Conservation (phyloP, 345 rosid genomes). For the Brassica cretica region DNA sequence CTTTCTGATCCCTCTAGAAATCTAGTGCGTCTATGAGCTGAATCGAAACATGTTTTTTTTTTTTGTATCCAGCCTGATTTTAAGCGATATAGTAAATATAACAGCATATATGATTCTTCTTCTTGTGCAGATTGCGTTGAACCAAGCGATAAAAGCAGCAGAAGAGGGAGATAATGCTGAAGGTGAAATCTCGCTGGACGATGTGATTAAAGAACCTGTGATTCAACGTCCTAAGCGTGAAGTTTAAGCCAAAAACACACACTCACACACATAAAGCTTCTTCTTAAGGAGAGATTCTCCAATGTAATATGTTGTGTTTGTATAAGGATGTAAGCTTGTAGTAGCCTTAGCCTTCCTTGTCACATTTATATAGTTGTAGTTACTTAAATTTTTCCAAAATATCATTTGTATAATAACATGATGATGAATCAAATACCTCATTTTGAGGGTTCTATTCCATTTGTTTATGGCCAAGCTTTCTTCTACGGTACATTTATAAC, state of each 20-base stretch:
- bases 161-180: slow-evolving; percentile 47
- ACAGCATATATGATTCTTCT: neutral
- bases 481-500: slow-evolving; percentile 4
- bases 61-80: too few relatives aligned
- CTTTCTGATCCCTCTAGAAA: neutral
- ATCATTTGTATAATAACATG: neutral
- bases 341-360: slow-evolving; percentile 19
- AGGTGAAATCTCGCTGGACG: slow-evolving; percentile 42
- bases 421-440: slow-evolving; percentile 1
- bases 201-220: slow-evolving; percentile 51
- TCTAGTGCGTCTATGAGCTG: neutral
- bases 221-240: slow-evolving; percentile 72
- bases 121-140: slow-evolving; percentile 56
- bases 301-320: slow-evolving; percentile 11
- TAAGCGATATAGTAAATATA: too few relatives aligned
- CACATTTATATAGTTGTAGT: slow-evolving; percentile 18
- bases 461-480: neutral
- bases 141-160: slow-evolving; percentile 60
- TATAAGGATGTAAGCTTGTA: slow-evolving; percentile 22
- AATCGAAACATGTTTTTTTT: too few relatives aligned
- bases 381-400: neutral
- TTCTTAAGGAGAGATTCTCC: slow-evolving; percentile 5
- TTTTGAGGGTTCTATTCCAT: neutral
- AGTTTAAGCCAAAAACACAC: slow-evolving; percentile 37
- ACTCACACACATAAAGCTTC: neutral